phyloP scores from a whole-genome alignment of 768 basidiomycete species.

The Terana coerulea region DNA sequence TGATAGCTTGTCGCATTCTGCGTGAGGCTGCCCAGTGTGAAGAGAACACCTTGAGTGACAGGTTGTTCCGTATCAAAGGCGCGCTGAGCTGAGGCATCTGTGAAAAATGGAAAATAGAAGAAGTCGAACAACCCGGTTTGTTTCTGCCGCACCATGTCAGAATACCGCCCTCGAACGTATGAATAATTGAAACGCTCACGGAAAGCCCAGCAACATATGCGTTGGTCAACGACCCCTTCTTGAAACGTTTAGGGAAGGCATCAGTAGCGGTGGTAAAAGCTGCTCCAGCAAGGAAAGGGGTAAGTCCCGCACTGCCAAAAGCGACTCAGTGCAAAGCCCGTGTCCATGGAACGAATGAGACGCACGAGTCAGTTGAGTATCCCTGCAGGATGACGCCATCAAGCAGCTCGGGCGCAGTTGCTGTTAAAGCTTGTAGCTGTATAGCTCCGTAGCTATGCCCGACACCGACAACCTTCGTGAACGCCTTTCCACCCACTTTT shows the following conservation, averaged over 20 bases:
- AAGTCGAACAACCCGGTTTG: not conserved
- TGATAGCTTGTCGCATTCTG: not conserved
- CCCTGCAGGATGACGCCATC: not conserved
- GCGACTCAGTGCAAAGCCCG: too few relatives aligned
- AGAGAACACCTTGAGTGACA: not conserved
- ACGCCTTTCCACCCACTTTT: not conserved
- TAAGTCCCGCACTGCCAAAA: too few relatives aligned
- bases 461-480: not conserved
- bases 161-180: too few relatives aligned
- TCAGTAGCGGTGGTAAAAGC: too few relatives aligned
- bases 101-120: conserved; percentile 2
- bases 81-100: not conserved
- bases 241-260: too few relatives aligned
- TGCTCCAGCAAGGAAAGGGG: too few relatives aligned
- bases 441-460: not conserved
- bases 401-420: not conserved
- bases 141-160: too few relatives aligned
- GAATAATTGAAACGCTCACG: too few relatives aligned
- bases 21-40: not conserved
- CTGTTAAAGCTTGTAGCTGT: not conserved
- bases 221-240: too few relatives aligned
- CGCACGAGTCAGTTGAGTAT: not conserved
- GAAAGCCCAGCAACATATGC: too few relatives aligned
- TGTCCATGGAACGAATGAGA: not conserved
- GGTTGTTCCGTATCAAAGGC: not conserved